Conservation (phyloP, 2,329 filamentous ascomycete genomes). For the Dichotomopilus funicola region DNA sequence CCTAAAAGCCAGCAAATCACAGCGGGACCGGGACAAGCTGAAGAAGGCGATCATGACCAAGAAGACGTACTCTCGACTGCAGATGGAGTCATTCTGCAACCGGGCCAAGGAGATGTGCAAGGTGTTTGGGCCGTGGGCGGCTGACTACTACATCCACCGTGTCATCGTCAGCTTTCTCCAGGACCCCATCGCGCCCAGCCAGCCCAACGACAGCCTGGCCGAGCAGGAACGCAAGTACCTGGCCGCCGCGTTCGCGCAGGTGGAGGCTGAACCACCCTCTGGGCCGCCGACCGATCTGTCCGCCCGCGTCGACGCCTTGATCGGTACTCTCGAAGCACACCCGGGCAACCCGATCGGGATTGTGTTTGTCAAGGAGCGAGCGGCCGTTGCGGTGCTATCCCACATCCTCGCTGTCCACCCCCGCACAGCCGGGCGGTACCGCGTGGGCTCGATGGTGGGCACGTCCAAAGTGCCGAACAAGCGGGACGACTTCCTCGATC, state of each 20-base stretch:
- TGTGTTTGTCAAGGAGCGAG: conserved; percentile 60
- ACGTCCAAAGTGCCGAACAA: conserved; percentile 35
- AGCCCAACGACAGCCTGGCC: conserved; percentile 36
- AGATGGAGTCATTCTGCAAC: conserved; percentile 49
- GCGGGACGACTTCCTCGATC: conserved; percentile 35
- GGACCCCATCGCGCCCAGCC: conserved; percentile 20
- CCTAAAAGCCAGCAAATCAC: conserved; percentile 38
- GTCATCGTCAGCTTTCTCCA: conserved; percentile 35
- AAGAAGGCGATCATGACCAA: conserved; percentile 34
- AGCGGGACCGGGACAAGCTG: conserved; percentile 36
- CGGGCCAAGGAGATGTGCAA: conserved; percentile 44
- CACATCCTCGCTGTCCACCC: conserved; percentile 52
- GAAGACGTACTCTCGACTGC: conserved; percentile 46
- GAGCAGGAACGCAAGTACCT: conserved; percentile 52
- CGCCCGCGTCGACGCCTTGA: conserved; percentile 50
- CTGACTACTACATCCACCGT: conserved; percentile 56
- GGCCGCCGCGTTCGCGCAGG: conserved; percentile 35
- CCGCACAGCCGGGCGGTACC: conserved; percentile 38
- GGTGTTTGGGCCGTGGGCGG: conserved; percentile 63
- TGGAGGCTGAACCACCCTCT: conserved; percentile 22
- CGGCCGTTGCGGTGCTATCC: conserved; percentile 53
- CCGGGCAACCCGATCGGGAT: conserved; percentile 48
- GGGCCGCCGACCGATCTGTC: conserved; percentile 37
- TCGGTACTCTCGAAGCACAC: conserved; percentile 43
- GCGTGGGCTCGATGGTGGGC: conserved; percentile 50